These are phyloP conservation scores for Chimonanthus salicifolius DNA, from an alignment of 164 flowering plant species.

Conservation along the genomic window DNA sequence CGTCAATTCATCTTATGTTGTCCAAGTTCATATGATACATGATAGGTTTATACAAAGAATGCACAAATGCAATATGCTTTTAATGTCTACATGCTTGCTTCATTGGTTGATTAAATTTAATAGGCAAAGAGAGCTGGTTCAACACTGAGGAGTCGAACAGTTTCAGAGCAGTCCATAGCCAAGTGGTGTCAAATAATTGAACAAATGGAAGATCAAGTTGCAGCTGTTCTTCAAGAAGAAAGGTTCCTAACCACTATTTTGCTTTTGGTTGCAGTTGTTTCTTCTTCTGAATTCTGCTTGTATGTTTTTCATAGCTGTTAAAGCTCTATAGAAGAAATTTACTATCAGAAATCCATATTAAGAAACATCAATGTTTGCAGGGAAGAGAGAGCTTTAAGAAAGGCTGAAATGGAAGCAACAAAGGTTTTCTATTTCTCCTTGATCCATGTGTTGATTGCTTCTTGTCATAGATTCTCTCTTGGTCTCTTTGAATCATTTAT, in stretches of 20 bases:
- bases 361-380: constrained; percentile 28
- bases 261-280: not conserved
- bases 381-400: constrained; percentile 78
- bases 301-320: not conserved
- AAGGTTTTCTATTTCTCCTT: constrained; percentile 42
- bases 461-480: not conserved
- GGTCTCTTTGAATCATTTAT: not conserved
- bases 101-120: not conserved
- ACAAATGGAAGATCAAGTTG: constrained; percentile 81
- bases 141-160: constrained; percentile 66
- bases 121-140: constrained; percentile 91
- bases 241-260: constrained; percentile 32
- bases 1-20: no score
- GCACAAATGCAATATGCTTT: no score
- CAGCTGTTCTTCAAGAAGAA: constrained; percentile 76
- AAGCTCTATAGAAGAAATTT: no score
- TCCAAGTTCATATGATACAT: no score
- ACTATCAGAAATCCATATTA: not conserved
- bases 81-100: not conserved
- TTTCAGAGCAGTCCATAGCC: constrained; percentile 74
- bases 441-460: not conserved
- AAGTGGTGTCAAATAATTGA: constrained; percentile 87
- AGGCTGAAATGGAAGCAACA: constrained; percentile 95
- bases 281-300: not conserved
- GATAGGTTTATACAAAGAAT: no score